phyloP scores from a whole-genome alignment of 768 basidiomycete species.

The Leccinellum rugosiceps region DNA sequence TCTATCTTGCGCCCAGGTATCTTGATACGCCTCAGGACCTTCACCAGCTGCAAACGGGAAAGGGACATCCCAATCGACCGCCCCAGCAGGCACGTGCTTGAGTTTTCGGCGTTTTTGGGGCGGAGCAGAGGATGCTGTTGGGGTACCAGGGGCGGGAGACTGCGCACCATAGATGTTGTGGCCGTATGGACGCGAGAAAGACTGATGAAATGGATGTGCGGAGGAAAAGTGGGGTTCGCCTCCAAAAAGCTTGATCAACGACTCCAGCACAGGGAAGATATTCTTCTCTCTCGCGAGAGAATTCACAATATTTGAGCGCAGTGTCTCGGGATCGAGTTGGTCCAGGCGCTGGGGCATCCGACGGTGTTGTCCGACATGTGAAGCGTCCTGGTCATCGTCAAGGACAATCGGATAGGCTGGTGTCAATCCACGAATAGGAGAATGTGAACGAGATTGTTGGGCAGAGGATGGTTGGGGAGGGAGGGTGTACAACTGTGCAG shows the following conservation, averaged over 20 bases:
- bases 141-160: not conserved
- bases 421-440: conserved; percentile 48
- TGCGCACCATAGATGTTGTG: conserved; percentile 4
- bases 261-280: conserved; percentile 62
- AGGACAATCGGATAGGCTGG: conserved; percentile 67
- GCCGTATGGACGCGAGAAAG: conserved; percentile 22
- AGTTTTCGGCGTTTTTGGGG: conserved; percentile 60
- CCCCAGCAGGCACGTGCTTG: conserved; percentile 71
- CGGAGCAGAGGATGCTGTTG: conserved; percentile 11
- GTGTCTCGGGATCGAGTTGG: conserved; percentile 37
- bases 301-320: conserved; percentile 58
- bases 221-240: conserved; percentile 31
- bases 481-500: conserved; percentile 34
- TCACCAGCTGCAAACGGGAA: conserved; percentile 73
- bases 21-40: conserved; percentile 61
- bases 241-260: conserved; percentile 53
- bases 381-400: conserved; percentile 50
- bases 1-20: conserved; percentile 64
- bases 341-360: conserved; percentile 16
- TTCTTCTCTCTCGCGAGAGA: conserved; percentile 63
- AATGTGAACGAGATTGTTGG: conserved; percentile 36
- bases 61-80: conserved; percentile 79
- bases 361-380: conserved; percentile 13
- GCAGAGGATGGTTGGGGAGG: not conserved
- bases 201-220: conserved; percentile 2